Conservation (phyloP, 345 rosid species). For the Eucalyptus microcorys region DNA sequence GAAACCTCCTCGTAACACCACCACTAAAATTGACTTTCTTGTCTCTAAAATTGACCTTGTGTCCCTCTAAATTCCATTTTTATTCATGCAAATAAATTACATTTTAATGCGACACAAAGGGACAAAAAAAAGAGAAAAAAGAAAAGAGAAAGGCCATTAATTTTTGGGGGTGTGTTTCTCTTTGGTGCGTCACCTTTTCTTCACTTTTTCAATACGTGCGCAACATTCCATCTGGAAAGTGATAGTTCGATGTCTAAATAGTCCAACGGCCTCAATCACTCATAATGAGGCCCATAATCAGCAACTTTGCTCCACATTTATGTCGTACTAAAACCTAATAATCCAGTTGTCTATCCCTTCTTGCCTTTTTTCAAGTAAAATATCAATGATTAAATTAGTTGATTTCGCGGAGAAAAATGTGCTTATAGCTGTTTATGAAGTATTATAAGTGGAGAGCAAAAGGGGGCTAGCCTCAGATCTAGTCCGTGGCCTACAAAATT, state of each 20-base stretch:
- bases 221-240: neutral
- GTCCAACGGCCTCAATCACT: neutral
- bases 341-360: neutral
- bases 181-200: neutral
- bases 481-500: neutral
- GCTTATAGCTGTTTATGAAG: neutral
- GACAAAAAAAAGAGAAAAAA: neutral
- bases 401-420: neutral
- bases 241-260: neutral
- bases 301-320: neutral
- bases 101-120: neutral
- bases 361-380: neutral
- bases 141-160: neutral
- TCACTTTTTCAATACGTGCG: neutral
- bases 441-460: neutral
- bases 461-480: neutral
- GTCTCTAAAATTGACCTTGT: neutral
- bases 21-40: neutral
- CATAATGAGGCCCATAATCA: slow-evolving; percentile 24
- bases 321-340: neutral
- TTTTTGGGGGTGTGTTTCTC: neutral
- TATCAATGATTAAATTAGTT: neutral
- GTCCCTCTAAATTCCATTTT: neutral
- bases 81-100: neutral
- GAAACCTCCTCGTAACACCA: neutral